These are phyloP conservation scores for Giardia duodenalis DNA, from an alignment of 208 protist species.

Conservation along the genomic window DNA sequence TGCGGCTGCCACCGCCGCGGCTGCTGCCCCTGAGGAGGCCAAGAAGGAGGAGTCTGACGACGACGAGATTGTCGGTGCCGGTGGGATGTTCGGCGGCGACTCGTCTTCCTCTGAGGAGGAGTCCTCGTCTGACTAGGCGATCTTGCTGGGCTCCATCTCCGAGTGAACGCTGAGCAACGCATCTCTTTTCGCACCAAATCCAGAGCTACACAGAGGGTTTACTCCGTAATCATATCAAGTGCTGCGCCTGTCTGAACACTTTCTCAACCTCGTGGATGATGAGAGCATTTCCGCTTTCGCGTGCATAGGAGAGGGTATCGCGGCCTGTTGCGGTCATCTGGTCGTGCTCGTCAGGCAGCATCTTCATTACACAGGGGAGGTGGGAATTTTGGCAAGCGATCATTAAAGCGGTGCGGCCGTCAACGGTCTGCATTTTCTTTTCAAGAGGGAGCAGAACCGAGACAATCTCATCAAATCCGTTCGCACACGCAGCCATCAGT, in stretches of 20 bases:
- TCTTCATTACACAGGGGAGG: not conserved
- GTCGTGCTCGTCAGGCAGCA: not conserved
- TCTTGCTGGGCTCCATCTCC: no score
- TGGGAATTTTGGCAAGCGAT: not conserved
- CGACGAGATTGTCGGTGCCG: not conserved
- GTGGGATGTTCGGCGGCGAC: conserved; percentile 16
- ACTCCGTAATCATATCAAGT: no score
- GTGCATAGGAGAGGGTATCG: not conserved
- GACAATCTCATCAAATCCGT: not conserved
- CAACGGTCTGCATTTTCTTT: not conserved
- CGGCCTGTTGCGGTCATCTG: not conserved
- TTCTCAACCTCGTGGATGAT: not conserved
- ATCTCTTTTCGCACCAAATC: no score
- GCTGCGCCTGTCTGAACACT: no score
- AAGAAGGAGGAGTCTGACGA: conserved; percentile 40
- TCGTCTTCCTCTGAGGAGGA: not conserved
- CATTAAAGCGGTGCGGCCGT: not conserved
- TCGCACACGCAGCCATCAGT: not conserved
- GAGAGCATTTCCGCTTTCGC: not conserved
- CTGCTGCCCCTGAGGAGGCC: conserved; percentile 31
- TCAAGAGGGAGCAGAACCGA: not conserved
- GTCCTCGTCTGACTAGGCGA: not conserved
- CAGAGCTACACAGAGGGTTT: no score
- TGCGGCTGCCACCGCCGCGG: conserved; percentile 39
- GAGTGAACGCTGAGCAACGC: no score